Conservation (phyloP, 2,329 filamentous ascomycete genomes). For the Penicillium verrucosum region DNA sequence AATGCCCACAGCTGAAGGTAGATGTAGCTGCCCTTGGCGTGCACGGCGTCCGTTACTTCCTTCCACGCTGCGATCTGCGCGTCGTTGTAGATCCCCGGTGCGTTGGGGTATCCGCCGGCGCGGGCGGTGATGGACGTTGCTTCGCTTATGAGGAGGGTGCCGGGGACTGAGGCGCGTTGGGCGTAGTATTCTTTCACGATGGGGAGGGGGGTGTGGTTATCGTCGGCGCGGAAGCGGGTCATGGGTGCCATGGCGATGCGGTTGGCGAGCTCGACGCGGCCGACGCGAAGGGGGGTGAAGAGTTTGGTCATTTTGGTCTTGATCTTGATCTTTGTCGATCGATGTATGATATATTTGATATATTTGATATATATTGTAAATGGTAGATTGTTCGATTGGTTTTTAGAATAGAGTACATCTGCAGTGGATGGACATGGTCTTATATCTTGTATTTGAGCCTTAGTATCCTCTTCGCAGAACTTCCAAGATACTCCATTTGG, state of each 20-base stretch:
- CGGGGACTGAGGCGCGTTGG: constrained; percentile 52
- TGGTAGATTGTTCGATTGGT: not conserved
- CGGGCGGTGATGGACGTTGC: constrained; percentile 51
- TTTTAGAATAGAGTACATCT: not conserved
- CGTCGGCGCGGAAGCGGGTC: constrained; percentile 52
- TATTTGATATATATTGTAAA: not conserved
- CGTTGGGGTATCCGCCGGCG: constrained; percentile 49
- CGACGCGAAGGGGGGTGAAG: constrained; percentile 43
- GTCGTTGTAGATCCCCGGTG: constrained; percentile 57
- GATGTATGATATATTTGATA: not conserved
- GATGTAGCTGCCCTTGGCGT: constrained; percentile 59
- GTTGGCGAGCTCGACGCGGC: constrained; percentile 41
- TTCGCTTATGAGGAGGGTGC: constrained; percentile 59
- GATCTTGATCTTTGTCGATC: not conserved
- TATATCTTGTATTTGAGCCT: not conserved
- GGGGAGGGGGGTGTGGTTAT: constrained; percentile 49
- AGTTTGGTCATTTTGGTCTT: constrained; percentile 24
- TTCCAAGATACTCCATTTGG: not conserved
- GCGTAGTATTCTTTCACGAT: constrained; percentile 52
- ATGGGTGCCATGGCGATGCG: constrained; percentile 57
- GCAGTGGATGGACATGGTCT: not conserved
- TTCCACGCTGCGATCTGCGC: constrained; percentile 61
- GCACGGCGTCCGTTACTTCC: constrained; percentile 59
- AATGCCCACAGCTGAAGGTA: constrained; percentile 62
- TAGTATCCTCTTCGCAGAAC: not conserved